Base-by-base conservation (phyloP, 495 filamentous ascomycete genomes). In the Penicillium cataractarum region DNA sequence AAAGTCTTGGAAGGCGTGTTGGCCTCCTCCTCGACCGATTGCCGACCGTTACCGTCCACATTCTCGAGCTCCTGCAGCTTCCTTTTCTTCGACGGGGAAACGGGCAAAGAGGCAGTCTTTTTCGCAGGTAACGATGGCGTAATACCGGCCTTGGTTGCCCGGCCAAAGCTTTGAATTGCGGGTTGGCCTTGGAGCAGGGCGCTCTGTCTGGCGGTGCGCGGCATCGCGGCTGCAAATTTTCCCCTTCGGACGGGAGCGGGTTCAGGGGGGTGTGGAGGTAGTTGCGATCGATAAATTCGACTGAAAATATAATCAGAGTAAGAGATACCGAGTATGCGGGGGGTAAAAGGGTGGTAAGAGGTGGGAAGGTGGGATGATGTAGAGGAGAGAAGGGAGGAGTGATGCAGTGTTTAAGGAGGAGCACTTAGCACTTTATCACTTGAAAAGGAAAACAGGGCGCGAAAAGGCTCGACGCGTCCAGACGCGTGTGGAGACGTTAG, bases 11-110 rank as follows among this genome's bases (percentile, higher is more conserved):
- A 80, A 21, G 78, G 78, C 7, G 76, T 78, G 3, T 65, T 57
- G 48, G 63, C 63, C 65, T 73, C 65, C 50, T 70, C 63, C 21
- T 58, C 61, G 32, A 53, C 55, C 37, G 66, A 50, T 42, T 49
- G 64, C 21, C 26, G 59, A 55, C 35, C 64, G 19, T 46, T 52
- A 49, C 62, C 60, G 49, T 72, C 68, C 33, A 76, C 65, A 33
- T 78, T 79, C 60, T 77, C 73, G 44, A 80, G 61, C 62, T 81
- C 78, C 55, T 77, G 71, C 42, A 82, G 59, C 64, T 80, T 82
- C 52, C 79, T 69, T 58, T 82, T 82, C 66, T 82, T 82, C 60
- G 79, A 82, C 58, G 79, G 79, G 17, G 79, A 78, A 57, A 71
- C 65, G 15, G 76, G 67, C 0, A 76, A 68, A 5, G 71, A 61